Evolutionary conservation across 768 basidiomycete species (phyloP).

Genomic region (Filobasidium wieringae): DNA sequence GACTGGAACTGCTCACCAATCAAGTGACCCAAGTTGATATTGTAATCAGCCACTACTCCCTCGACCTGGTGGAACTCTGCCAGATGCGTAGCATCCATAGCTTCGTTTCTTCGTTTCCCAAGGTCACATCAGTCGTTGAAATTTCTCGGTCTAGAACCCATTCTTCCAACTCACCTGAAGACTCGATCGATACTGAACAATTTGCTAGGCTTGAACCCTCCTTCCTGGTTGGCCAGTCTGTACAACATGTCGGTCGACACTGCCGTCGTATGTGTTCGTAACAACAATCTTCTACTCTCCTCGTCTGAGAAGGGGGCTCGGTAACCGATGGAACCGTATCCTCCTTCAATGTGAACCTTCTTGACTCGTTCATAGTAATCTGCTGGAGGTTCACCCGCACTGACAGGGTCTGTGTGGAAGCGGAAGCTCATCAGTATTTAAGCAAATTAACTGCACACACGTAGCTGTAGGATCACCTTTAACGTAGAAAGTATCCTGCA

Average conservation of each 20-base stretch:
- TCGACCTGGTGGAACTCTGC: constrained; percentile 99
- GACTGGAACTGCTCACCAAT: constrained; percentile 53
- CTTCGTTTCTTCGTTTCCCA: constrained; percentile 58
- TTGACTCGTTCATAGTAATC: constrained; percentile 80
- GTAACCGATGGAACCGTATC: constrained; percentile 90
- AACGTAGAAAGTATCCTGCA: constrained; percentile 97
- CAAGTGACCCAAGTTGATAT: constrained; percentile 82
- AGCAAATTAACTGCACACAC: constrained; percentile 2
- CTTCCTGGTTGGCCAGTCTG: constrained; percentile 68
- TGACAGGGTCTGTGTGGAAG: constrained; percentile 44
- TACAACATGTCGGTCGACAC: constrained; percentile 89
- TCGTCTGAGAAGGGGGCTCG: constrained; percentile 88
- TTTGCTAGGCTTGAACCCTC: constrained; percentile 79
- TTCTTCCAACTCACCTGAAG: constrained; percentile 48
- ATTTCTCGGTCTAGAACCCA: not conserved
- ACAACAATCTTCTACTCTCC: constrained; percentile 79
- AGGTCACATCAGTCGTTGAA: not conserved
- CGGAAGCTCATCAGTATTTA: not conserved
- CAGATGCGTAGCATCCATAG: constrained; percentile 93
- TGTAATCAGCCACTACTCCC: constrained; percentile 91
- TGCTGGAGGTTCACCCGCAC: constrained; percentile 59
- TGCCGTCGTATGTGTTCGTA: constrained; percentile 94
- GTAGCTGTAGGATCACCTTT: constrained; percentile 49
- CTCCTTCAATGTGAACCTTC: constrained; percentile 63
- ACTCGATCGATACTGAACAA: constrained; percentile 96